These are phyloP conservation scores for Apophysomyces ossiformis DNA, from an alignment of 371 early-diverging fungal species.

Conservation along the genomic window DNA sequence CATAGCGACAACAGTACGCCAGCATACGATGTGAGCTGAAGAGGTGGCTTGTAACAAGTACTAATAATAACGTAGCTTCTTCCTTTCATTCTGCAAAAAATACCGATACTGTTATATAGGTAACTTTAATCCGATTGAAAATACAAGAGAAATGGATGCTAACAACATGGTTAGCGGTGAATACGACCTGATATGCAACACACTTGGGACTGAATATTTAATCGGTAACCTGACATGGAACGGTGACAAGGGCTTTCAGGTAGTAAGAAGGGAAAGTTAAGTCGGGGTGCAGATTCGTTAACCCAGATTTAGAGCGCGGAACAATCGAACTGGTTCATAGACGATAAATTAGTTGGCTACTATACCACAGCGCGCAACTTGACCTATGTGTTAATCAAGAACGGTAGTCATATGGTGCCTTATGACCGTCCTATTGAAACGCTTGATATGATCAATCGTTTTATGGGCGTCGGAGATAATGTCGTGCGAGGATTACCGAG, in stretches of 20 bases:
- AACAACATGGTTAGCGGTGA: conserved; percentile 65
- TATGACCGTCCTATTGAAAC: conserved; percentile 71
- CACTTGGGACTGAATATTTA: conserved; percentile 71
- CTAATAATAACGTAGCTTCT: conserved; percentile 29
- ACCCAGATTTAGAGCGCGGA: conserved; percentile 22
- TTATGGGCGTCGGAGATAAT: conserved; percentile 61
- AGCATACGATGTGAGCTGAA: conserved; percentile 39
- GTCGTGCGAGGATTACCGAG: conserved; percentile 38
- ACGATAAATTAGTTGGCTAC: conserved; percentile 59
- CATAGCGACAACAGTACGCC: conserved; percentile 54
- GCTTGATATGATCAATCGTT: conserved; percentile 77
- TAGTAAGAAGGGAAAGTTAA: conserved; percentile 23
- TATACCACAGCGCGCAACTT: conserved; percentile 69
- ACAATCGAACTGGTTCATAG: conserved; percentile 58
- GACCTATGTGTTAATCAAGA: conserved; percentile 67
- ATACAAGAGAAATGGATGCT: not conserved
- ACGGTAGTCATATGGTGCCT: conserved; percentile 86
- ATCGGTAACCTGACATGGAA: conserved; percentile 79
- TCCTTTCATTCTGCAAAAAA: conserved; percentile 61
- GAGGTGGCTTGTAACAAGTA: not conserved
- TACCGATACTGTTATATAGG: conserved; percentile 67
- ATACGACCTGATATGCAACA: conserved; percentile 83
- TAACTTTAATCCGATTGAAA: conserved; percentile 19
- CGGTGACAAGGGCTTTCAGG: conserved; percentile 69
- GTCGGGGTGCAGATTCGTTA: not conserved